Base-by-base conservation (phyloP, 1,284 basidiomycete species). In the Cryptococcus deneoformans region DNA sequence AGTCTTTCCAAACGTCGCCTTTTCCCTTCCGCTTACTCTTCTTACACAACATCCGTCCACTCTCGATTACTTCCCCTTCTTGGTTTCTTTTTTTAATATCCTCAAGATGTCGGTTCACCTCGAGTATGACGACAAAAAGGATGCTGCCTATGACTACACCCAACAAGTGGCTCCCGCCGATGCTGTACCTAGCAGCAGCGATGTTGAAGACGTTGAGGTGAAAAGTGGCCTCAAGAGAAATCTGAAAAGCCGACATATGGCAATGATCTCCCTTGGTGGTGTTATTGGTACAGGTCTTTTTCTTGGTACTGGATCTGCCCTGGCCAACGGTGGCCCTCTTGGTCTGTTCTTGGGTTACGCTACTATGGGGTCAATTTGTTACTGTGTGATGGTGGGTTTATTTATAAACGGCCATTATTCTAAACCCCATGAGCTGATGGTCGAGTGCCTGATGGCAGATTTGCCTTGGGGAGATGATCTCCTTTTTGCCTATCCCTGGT, bases 401-500 rank as follows among this genome's bases (percentile, higher is more conserved):
- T 29, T 29, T 29, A 29, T 29, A 29, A 29, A 29, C 3, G 29
- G 5, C 29, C 29, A 2, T 29, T 29, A 29, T 29, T 4, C 5
- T 29, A 12, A 34, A n/a, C 12, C 12, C n/a, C 36, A 37, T 20
- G 46, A 46, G 29, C 6, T 5, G 29, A 29, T 49, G 39, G 50
- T 46, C 37, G 47, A 60, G 58, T 57, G 29, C 44, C 44, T n/a
- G 20, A 29, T 14, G 8, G 40, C 51, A 77, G 71, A 68, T 79
- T 34, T 77, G 73, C 7, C 71, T 81, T n/a, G 80, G 79, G 14
- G 79, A 81, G 60, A 73, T 81, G 71, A 67, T 77, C 54, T 68
- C 77, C 5, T 75, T 73, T 54, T 73, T 80, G 44, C 77, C 78
- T 43, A 78, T 82, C 59, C 62, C 80, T 50, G 87, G 85, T 60